Conservation (phyloP, 2,329 filamentous ascomycete species). For the Ceratocystis papillata region DNA sequence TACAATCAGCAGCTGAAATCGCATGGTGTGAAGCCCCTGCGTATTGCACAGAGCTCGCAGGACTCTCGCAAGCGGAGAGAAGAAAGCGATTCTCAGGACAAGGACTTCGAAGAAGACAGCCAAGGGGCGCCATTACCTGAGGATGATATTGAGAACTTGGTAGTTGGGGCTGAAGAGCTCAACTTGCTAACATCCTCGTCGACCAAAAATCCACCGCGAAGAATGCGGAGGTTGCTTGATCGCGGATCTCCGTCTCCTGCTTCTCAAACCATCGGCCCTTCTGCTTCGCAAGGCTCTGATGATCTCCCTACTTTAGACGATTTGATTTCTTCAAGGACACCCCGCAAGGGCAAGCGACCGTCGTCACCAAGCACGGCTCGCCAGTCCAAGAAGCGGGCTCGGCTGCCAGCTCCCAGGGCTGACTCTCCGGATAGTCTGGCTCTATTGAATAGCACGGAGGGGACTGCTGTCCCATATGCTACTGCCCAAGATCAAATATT, state of each 20-base stretch:
- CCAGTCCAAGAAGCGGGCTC: conserved; percentile 12
- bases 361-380: conserved; percentile 18
- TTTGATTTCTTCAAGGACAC: not conserved
- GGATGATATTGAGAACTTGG: conserved; percentile 31
- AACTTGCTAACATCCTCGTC: conserved; percentile 21
- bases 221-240: not conserved
- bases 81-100: conserved; percentile 39
- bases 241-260: not conserved
- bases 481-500: not conserved
- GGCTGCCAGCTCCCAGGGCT: not conserved
- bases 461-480: not conserved
- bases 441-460: not conserved
- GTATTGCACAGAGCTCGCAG: conserved; percentile 33
- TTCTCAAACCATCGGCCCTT: not conserved
- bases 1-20: conserved; percentile 44
- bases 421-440: conserved; percentile 18
- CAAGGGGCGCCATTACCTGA: conserved; percentile 33
- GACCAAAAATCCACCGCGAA: not conserved
- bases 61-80: conserved; percentile 28
- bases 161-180: conserved; percentile 23
- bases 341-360: conserved; percentile 15
- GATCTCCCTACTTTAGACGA: conserved; percentile 21
- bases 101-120: conserved; percentile 43
- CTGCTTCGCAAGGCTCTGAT: conserved; percentile 21
- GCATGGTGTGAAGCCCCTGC: conserved; percentile 45